These are phyloP conservation scores for Phytophthora nicotianae DNA, from an alignment of 352 stramenopile genomes.

Conservation along the genomic window DNA sequence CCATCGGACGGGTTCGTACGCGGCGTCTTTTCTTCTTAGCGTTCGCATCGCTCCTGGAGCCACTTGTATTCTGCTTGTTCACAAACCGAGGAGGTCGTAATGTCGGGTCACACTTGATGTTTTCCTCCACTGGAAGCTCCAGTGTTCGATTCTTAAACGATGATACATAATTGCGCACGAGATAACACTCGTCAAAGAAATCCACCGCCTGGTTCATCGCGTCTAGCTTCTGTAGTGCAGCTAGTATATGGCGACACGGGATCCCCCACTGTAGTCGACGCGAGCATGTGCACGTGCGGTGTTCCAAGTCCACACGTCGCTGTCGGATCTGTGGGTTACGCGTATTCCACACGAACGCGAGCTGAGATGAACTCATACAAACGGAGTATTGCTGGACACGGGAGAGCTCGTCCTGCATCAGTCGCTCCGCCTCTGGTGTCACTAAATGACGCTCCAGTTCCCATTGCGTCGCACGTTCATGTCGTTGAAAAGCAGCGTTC, in stretches of 20 bases:
- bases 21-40: constrained; percentile 40
- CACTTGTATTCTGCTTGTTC: constrained; percentile 13
- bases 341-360: constrained; percentile 59
- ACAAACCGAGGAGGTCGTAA: constrained; percentile 37
- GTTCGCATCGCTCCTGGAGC: constrained; percentile 4
- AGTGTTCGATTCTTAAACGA: constrained; percentile 46
- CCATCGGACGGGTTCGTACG: constrained; percentile 32
- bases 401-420: constrained; percentile 56
- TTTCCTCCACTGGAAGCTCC: constrained; percentile 51
- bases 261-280: constrained; percentile 46
- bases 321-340: constrained; percentile 46
- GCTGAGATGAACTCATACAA: constrained; percentile 47
- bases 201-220: constrained; percentile 38
- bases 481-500: constrained; percentile 40
- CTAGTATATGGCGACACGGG: constrained; percentile 51
- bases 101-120: constrained; percentile 34
- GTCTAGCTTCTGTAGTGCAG: constrained; percentile 44
- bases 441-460: constrained; percentile 47
- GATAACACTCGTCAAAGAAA: constrained; percentile 59
- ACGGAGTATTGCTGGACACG: constrained; percentile 44
- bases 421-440: constrained; percentile 44
- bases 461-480: constrained; percentile 47
- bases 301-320: constrained; percentile 51
- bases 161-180: constrained; percentile 47
- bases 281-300: constrained; percentile 53